Percentiles rank a stretch among this genome's conserved stretches.
Conservation (phyloP, 768 basidiomycete genomes). For the Psilocybe cyanescens region DNA sequence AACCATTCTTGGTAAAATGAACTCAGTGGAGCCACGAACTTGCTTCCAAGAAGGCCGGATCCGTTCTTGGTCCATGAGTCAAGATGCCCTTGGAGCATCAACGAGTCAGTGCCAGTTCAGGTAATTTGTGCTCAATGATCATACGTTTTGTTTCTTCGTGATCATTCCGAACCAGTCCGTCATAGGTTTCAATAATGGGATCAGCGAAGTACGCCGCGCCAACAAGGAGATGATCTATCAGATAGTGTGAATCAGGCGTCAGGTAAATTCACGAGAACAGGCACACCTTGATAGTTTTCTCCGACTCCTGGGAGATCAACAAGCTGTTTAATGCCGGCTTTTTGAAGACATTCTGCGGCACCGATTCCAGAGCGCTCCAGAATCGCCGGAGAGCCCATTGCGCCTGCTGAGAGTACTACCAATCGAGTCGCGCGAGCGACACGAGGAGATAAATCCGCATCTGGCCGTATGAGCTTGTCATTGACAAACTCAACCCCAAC, state of each 20-base stretch:
- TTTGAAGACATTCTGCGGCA: slow-evolving; percentile 42
- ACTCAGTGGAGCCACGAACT: background rate
- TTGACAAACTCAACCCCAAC: slow-evolving; percentile 54
- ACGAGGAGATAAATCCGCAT: slow-evolving; percentile 14
- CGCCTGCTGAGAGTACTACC: slow-evolving; percentile 51
- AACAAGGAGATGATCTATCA: slow-evolving; percentile 41
- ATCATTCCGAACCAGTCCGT: slow-evolving; percentile 44
- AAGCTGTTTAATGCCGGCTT: slow-evolving; percentile 46
- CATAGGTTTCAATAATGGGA: slow-evolving; percentile 49
- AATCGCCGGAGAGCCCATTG: slow-evolving; percentile 56
- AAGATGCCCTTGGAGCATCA: background rate
- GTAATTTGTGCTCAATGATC: slow-evolving; percentile 5
- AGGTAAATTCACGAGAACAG: background rate
- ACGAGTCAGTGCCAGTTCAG: background rate
- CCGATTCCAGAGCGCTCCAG: slow-evolving; percentile 66
- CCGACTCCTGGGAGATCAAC: slow-evolving; percentile 77
- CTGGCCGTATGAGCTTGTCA: slow-evolving; percentile 29
- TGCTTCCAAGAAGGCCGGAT: slow-evolving; percentile 7
- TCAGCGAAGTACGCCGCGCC: slow-evolving; percentile 42
- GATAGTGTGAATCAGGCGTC: background rate
- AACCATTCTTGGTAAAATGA: background rate
- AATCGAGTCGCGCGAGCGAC: slow-evolving; percentile 41
- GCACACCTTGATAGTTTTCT: slow-evolving; percentile 57
- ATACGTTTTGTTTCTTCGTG: slow-evolving; percentile 41
- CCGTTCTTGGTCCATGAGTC: slow-evolving; percentile 6